Evolutionary conservation across 345 rosid genomes (phyloP), one percentile per base, ranked within the genome.

Genomic region (Euphorbia tirucalli): DNA sequence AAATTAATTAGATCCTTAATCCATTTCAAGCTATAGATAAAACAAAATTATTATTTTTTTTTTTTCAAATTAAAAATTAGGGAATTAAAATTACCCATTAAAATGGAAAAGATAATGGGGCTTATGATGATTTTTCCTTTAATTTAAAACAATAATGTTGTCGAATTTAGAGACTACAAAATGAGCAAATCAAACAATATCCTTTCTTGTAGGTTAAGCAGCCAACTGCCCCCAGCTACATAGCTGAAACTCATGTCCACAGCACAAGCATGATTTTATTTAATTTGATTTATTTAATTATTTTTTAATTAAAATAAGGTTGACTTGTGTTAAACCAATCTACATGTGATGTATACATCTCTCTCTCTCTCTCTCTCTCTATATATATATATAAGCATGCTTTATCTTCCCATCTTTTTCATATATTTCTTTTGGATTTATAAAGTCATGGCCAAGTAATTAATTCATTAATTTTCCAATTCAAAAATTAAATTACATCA

Each of bases 161-260:
- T 27, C 21, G 61, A 48, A 24, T n/a, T 54, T 32, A 28, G 46
- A 70, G 32, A 27, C 22, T 61, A 50, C 14, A 49, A 21, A 49
- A 43, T 27, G 37, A 27, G 68, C 69, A 74, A 71, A 67, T 55
- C 50, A 59, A 72, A 62, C 48, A 62, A 56, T 19, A 24, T n/a
- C 54, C 15, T 80, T 75, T 52, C 83, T 80, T 80, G 79, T 48
- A 61, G 71, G 28, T 67, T 73, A 78, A 77, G 84, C 74, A 74
- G 67, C 83, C 54, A 67, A 61, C 77, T 59, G 74, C 77, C 75
- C 69, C 50, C 14, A 59, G 39, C 60, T 55, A 11, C n/a, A n/a
- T 44, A 14, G 35, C 21, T 67, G 3, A 73, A 71, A 65, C 61
- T 52, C 58, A 11, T 59, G 15, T n/a, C 15, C 8, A 7, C 19